phyloP scores from a whole-genome alignment of 2,329 filamentous ascomycete genomes.

The Cadophora luteo-olivacea region DNA sequence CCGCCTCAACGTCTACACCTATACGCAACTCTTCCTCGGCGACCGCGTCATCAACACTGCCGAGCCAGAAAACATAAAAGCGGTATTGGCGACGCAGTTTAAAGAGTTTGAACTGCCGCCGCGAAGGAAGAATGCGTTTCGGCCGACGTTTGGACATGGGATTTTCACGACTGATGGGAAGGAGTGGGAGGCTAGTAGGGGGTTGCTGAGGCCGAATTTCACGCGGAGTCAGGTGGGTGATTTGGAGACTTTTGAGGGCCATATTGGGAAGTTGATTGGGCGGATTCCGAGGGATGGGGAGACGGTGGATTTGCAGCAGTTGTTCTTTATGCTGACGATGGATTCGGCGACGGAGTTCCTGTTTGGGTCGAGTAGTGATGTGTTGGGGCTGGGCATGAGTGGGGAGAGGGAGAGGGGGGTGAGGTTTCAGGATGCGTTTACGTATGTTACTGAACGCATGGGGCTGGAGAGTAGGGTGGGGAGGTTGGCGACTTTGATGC shows the following conservation, averaged over 20 bases:
- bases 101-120: constrained; percentile 58
- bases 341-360: constrained; percentile 73
- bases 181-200: constrained; percentile 59
- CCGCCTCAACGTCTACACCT: constrained; percentile 25
- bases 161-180: constrained; percentile 61
- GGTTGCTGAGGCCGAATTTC: constrained; percentile 62
- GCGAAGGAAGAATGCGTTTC: constrained; percentile 51
- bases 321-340: constrained; percentile 71
- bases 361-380: constrained; percentile 63
- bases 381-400: constrained; percentile 41
- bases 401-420: constrained; percentile 31
- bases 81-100: constrained; percentile 62
- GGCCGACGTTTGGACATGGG: constrained; percentile 59
- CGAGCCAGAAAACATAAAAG: constrained; percentile 64
- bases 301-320: constrained; percentile 63
- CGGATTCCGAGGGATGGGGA: constrained; percentile 61
- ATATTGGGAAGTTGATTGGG: constrained; percentile 63
- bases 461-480: constrained; percentile 41
- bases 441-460: constrained; percentile 41
- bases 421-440: constrained; percentile 47
- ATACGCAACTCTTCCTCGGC: constrained; percentile 29
- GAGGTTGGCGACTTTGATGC: constrained; percentile 35
- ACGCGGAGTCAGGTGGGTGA: constrained; percentile 54
- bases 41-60: constrained; percentile 53
- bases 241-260: constrained; percentile 64